Evolutionary conservation across 257 asterid species (phyloP).

Genomic region (Marsdenia floribunda): DNA sequence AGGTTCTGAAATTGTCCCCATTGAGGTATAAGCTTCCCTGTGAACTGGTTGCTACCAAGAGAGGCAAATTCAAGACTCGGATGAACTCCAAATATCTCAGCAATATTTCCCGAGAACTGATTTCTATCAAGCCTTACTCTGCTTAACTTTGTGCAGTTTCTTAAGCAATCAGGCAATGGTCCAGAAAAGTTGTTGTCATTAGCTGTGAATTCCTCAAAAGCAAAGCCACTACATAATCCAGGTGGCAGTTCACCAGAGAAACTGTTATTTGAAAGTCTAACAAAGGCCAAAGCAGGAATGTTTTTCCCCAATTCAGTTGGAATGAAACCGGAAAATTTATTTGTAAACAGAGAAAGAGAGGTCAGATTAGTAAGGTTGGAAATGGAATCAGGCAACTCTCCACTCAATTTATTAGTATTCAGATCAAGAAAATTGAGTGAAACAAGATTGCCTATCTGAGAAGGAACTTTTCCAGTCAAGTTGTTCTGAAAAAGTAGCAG

Average conservation of each 20-base stretch:
- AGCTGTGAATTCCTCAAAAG: conserved; percentile 43
- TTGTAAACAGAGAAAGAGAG: conserved; percentile 33
- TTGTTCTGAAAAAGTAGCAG: conserved; percentile 51
- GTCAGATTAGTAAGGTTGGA: conserved; percentile 39
- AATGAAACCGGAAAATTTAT: conserved; percentile 49
- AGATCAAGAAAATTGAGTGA: conserved; percentile 36
- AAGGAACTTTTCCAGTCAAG: conserved; percentile 56
- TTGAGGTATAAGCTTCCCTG: conserved; percentile 48
- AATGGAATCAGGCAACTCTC: conserved; percentile 53
- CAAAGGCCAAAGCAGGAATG: conserved; percentile 33
- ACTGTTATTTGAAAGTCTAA: conserved; percentile 50
- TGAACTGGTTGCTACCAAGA: conserved; percentile 47
- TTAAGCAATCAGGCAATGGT: conserved; percentile 60
- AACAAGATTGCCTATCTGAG: conserved; percentile 43
- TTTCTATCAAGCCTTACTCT: conserved; percentile 63
- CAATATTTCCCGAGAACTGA: conserved; percentile 49
- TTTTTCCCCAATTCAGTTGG: conserved; percentile 57
- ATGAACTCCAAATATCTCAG: conserved; percentile 59
- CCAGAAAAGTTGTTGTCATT: conserved; percentile 55
- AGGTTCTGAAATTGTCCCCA: conserved; percentile 55
- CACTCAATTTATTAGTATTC: conserved; percentile 46
- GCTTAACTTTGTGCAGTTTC: conserved; percentile 41
- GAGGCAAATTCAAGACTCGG: conserved; percentile 43
- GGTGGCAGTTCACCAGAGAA: conserved; percentile 72
- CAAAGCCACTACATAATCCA: conserved; percentile 50